Conservation (phyloP, 768 basidiomycete genomes). For the Naganishia friedmannii region DNA sequence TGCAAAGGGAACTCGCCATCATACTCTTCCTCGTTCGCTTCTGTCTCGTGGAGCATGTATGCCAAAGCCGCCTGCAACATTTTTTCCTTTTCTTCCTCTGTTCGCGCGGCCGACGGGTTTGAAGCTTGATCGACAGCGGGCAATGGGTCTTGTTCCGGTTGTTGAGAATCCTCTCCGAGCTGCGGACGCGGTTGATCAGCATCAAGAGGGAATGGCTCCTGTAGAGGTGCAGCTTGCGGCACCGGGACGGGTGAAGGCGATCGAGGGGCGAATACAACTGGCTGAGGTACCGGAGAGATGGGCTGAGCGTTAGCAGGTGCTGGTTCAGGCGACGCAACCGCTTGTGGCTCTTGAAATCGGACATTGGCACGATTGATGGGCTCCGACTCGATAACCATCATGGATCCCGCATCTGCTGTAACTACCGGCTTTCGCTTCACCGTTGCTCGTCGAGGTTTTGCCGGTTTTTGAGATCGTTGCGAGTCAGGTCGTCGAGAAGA, state of each 20-base stretch:
- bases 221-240: not conserved
- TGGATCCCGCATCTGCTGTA: not conserved
- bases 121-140: not conserved
- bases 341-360: too few relatives aligned
- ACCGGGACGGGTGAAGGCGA: not conserved
- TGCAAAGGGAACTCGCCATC: not conserved
- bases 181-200: not conserved
- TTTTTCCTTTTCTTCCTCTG: not conserved
- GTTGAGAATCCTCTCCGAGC: not conserved
- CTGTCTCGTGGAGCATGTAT: not conserved
- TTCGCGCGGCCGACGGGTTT: not conserved
- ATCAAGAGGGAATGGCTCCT: not conserved
- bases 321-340: not conserved
- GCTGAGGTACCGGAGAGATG: not conserved
- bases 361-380: not conserved
- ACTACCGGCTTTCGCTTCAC: not conserved
- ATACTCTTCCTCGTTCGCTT: not conserved
- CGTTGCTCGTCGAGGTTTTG: not conserved
- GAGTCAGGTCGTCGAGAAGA: not conserved
- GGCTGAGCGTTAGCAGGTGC: not conserved
- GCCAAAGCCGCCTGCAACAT: not conserved
- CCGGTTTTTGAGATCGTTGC: not conserved
- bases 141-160: not conserved
- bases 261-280: not conserved
- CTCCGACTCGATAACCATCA: slow-evolving; percentile 3